Base-by-base conservation (phyloP, 1,139 yeast genomes). In the Kazachstania sp. region DNA sequence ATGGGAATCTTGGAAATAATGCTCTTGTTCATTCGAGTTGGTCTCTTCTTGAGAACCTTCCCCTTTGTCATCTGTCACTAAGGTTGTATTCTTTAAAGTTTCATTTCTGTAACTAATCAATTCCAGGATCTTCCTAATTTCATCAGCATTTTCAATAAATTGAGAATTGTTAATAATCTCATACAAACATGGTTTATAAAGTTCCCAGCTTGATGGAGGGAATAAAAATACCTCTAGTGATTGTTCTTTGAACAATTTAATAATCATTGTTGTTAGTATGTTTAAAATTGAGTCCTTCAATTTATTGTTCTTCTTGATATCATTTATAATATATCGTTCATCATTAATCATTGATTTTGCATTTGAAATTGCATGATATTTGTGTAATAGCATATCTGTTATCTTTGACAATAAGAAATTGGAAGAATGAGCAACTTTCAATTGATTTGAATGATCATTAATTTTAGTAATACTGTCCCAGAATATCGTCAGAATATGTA, bases 191-290 rank as follows among this genome's bases (percentile, higher is more conserved):
- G 76, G 72, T 42, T 80, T 81, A 44, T 85, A 67, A 6, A 74
- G 60, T 13, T 74, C 71, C 97, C 97, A 88, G 45, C 73, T 62
- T 26, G 62, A 53, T 28, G 58, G 75, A 0, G 96, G 95, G 37
- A 86, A 73, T n/a, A 88, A 79, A 56, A 88, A 87, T 4, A 82
- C 75, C 56, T 85, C 88, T 12, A 61, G 80, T 56, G 72, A 66
- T 37, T 82, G 74, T 56, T 69, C 66, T 56, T 73, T 72, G 68
- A 84, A 86, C 19, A 83, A 66, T 51, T 71, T 72, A 15, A 67
- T 63, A 1, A 80, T 69, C 12, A 73, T 51, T 9, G 52, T 55
- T 47, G 66, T 66, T 37, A 73, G 59, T 4, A 60, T 63, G 0
- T 42, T 43, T 30, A 60, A 41, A 5, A 68, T 48, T 2, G 59